phyloP scores from a whole-genome alignment of 352 stramenopile genomes.

The Phytophthora lateralis region DNA sequence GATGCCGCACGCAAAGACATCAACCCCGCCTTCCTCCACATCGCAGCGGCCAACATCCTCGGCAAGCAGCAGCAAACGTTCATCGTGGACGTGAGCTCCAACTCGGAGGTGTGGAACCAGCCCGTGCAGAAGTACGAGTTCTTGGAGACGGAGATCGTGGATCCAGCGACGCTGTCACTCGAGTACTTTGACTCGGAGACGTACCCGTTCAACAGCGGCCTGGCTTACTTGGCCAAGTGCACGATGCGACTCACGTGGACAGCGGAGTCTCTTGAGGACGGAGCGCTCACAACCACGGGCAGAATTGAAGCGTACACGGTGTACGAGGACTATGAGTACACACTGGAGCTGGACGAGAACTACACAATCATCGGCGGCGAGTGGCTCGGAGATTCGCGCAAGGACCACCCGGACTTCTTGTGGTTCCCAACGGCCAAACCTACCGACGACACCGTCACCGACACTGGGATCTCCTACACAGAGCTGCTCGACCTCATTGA shows the following conservation, averaged over 20 bases:
- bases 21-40: constrained; percentile 53
- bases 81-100: constrained; percentile 49
- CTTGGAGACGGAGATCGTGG: constrained; percentile 33
- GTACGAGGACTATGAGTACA: constrained; percentile 47
- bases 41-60: constrained; percentile 55
- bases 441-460: constrained; percentile 25
- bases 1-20: constrained; percentile 50
- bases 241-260: constrained; percentile 52
- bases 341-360: constrained; percentile 45
- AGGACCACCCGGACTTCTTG: constrained; percentile 48
- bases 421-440: constrained; percentile 43
- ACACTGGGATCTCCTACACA: constrained; percentile 27
- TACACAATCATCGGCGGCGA: constrained; percentile 51
- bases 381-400: constrained; percentile 35
- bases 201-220: constrained; percentile 59
- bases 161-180: constrained; percentile 26
- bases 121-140: constrained; percentile 56
- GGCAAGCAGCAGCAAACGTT: constrained; percentile 46
- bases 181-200: constrained; percentile 39
- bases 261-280: constrained; percentile 47
- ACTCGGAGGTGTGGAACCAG: constrained; percentile 62
- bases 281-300: constrained; percentile 34
- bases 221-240: constrained; percentile 48
- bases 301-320: constrained; percentile 37
- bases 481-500: constrained; percentile 25